These are phyloP conservation scores for Ichthyophonus hoferi DNA, from an alignment of 208 protist species.

Conservation along the genomic window DNA sequence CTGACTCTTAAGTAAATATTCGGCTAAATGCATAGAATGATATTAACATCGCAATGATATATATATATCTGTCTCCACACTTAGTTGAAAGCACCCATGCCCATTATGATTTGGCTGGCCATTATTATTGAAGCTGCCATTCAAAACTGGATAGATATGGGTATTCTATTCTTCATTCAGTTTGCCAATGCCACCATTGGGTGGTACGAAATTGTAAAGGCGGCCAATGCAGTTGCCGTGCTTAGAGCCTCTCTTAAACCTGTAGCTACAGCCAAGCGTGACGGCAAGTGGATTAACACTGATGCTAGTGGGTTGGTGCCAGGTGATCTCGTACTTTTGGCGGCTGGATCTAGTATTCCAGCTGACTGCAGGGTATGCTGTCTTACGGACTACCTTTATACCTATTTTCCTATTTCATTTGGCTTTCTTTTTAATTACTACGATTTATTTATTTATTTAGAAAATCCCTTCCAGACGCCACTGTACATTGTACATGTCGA, in stretches of 20 bases:
- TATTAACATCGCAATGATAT: no score
- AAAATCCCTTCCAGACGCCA: slow-evolving; percentile 87
- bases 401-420: no score
- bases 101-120: slow-evolving; percentile 76
- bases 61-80: no score
- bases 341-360: slow-evolving; percentile 78
- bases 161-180: slow-evolving; percentile 66
- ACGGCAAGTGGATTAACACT: slow-evolving; percentile 61
- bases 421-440: slow-evolving; percentile 45
- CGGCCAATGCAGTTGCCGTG: slow-evolving; percentile 77
- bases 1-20: no score
- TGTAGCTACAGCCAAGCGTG: slow-evolving; percentile 69
- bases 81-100: slow-evolving; percentile 76
- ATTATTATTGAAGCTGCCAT: slow-evolving; percentile 78
- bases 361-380: slow-evolving; percentile 67
- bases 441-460: slow-evolving; percentile 83
- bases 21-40: no score
- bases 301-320: slow-evolving; percentile 74
- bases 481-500: no score
- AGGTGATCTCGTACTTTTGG: slow-evolving; percentile 82
- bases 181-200: slow-evolving; percentile 66
- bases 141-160: slow-evolving; percentile 74
- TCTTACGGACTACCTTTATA: no score
- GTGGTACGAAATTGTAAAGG: slow-evolving; percentile 86
- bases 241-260: slow-evolving; percentile 66